phyloP scores from a whole-genome alignment of 2,329 filamentous ascomycete species.

The Aureobasidium mangrovei region DNA sequence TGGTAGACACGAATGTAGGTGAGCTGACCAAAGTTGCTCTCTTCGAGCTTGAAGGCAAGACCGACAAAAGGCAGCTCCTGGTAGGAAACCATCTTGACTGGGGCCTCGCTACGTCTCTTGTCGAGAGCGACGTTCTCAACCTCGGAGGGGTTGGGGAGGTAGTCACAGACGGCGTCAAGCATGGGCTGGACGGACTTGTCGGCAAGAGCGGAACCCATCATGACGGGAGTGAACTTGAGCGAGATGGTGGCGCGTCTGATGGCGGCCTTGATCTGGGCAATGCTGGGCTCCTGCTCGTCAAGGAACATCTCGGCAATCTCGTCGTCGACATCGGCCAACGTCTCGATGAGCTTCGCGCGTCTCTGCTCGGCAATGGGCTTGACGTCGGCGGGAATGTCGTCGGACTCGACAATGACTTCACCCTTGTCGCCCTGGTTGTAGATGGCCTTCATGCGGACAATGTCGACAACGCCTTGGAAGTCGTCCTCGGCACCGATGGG shows the following conservation, averaged over 20 bases:
- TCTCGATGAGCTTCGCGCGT: conserved; percentile 80
- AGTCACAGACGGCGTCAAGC: conserved; percentile 94
- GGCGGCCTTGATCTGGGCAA: conserved; percentile 79
- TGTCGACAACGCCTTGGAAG: conserved; percentile 85
- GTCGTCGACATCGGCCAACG: conserved; percentile 92
- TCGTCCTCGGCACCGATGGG: conserved; percentile 88
- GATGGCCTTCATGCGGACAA: conserved; percentile 84
- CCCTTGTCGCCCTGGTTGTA: conserved; percentile 82
- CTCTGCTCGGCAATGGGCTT: conserved; percentile 71
- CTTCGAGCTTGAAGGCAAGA: conserved; percentile 96
- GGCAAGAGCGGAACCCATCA: conserved; percentile 92
- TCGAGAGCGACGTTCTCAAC: conserved; percentile 86
- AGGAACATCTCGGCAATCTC: conserved; percentile 94
- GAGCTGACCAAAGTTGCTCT: conserved; percentile 95
- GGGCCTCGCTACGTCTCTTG: conserved; percentile 64
- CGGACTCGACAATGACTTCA: conserved; percentile 63
- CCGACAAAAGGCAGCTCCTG: conserved; percentile 90
- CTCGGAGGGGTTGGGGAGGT: conserved; percentile 83
- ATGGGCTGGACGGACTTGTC: conserved; percentile 95
- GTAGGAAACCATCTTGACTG: conserved; percentile 84
- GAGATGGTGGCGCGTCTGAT: conserved; percentile 84
- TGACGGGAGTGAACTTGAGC: conserved; percentile 84
- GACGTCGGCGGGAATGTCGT: conserved; percentile 76
- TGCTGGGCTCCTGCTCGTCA: conserved; percentile 72
- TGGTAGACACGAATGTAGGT: conserved; percentile 99